These are phyloP conservation scores for Trypanosoma conorhini DNA, from an alignment of 208 protist species.

Conservation along the genomic window DNA sequence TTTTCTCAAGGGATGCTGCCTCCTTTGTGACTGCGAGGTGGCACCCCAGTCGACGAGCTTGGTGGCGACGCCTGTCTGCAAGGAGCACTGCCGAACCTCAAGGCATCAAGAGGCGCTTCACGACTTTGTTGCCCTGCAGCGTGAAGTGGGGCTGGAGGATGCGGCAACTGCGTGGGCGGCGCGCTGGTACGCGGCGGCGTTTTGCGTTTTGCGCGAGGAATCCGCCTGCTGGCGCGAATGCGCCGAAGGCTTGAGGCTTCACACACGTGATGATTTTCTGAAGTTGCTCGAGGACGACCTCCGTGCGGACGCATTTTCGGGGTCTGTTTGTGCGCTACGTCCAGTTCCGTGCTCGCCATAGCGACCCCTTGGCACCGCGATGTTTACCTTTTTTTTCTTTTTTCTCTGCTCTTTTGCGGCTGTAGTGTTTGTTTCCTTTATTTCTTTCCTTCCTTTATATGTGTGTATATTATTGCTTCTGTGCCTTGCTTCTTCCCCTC, in stretches of 20 bases:
- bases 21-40: constrained; percentile 4
- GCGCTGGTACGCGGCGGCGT: constrained; percentile 9
- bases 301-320: background rate
- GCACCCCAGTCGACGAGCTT: background rate
- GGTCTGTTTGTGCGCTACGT: background rate
- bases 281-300: constrained; percentile 12
- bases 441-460: background rate
- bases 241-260: background rate
- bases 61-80: constrained; percentile 6
- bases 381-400: background rate
- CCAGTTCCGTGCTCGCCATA: background rate
- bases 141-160: background rate
- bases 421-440: background rate
- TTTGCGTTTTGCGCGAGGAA: constrained; percentile 9
- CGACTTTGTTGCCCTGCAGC: background rate
- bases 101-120: background rate
- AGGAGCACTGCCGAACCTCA: constrained; percentile 8
- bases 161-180: constrained; percentile 3
- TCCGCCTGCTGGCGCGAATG: constrained; percentile 13
- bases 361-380: background rate
- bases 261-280: constrained; percentile 15
- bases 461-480: background rate
- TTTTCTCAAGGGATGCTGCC: constrained; percentile 7
- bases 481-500: constrained; percentile 5
- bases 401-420: background rate